Base-by-base conservation (phyloP, 2,329 filamentous ascomycete genomes). In the Chaetomiaceae sp. region DNA sequence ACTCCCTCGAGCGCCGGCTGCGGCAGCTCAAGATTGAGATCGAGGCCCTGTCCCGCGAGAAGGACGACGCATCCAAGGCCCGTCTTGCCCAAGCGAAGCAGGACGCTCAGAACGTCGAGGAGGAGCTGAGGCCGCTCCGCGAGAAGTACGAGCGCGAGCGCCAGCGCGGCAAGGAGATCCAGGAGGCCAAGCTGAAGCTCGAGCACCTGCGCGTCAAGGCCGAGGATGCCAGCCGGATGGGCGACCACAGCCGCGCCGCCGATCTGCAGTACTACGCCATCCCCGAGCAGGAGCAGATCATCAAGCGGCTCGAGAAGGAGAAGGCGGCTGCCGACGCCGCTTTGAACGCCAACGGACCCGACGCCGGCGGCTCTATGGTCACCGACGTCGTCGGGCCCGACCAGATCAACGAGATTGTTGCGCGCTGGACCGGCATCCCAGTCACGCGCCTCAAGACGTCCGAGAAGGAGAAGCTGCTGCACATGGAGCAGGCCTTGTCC, bases 361-460 rank as follows among this genome's bases (percentile, higher is more conserved):
- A 88, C 33, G 71, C 77, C 4, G 81, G 82, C 51, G 82, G 84
- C 49, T 82, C 89, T 22, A 85, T 97, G 69, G 81, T 97, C 51
- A 95, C 91, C 3, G 94, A 99, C 68, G 82, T 94, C 43, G 94
- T 99, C 61, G 94, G 94, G 6, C 91, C 91, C 11, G 94, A 99
- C 60, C 91, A 99, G 71, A 99, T 99, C 79, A 97, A 99, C 69
- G 92, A 97, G 68, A 99, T 99, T 57, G 94, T 99, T 49, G 88
- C 88, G 51, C 86, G 91, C 57, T 96, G 91, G 89, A 99, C 94
- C n/a, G 94, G 94, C 59, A 99, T 99, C 63, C 94, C 94, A 1
- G 90, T 99, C 55, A 97, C 91, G 4, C 82, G 92, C 57, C 84
- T 99, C 37, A 92, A 88, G 75, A 96, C 94, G 0, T 88, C 91